These are phyloP conservation scores for Candida taoyuanica DNA, from an alignment of 805 yeast species.

Conservation along the genomic window DNA sequence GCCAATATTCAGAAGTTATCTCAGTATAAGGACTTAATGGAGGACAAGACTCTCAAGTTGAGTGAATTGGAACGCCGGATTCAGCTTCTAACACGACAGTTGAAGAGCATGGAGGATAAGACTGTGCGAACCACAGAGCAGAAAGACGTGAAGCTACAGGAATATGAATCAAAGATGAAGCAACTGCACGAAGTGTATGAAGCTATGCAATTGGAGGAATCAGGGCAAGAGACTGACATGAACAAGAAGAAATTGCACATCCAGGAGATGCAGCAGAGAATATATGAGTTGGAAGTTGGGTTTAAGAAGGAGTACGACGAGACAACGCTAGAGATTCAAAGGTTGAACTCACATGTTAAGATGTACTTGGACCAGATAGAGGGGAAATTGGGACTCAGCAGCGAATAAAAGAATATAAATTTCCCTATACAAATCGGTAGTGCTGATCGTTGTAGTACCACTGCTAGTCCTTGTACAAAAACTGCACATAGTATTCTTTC, in stretches of 20 bases:
- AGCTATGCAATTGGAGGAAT: constrained; percentile 34
- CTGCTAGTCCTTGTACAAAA: constrained; percentile 41
- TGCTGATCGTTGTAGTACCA: too few relatives aligned
- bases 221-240: constrained; percentile 34
- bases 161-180: constrained; percentile 32
- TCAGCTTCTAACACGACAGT: constrained; percentile 36
- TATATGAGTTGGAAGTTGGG: constrained; percentile 29
- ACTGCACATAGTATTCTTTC: constrained; percentile 64
- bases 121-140: constrained; percentile 33
- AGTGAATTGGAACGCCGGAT: constrained; percentile 33
- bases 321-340: constrained; percentile 29
- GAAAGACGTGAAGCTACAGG: constrained; percentile 32
- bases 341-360: constrained; percentile 25
- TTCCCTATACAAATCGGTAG: background rate
- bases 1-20: constrained; percentile 12
- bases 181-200: constrained; percentile 34
- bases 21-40: constrained; percentile 17
- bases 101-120: constrained; percentile 38
- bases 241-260: constrained; percentile 33
- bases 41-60: constrained; percentile 21
- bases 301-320: constrained; percentile 38
- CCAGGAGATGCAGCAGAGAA: constrained; percentile 35
- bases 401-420: background rate
- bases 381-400: constrained; percentile 15
- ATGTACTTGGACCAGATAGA: constrained; percentile 26